A percentile compares a stretch with the other conserved stretches of the same genome.
phyloP scores from a whole-genome alignment of 2,329 filamentous ascomycete genomes.

The Blastomyces silverae region DNA sequence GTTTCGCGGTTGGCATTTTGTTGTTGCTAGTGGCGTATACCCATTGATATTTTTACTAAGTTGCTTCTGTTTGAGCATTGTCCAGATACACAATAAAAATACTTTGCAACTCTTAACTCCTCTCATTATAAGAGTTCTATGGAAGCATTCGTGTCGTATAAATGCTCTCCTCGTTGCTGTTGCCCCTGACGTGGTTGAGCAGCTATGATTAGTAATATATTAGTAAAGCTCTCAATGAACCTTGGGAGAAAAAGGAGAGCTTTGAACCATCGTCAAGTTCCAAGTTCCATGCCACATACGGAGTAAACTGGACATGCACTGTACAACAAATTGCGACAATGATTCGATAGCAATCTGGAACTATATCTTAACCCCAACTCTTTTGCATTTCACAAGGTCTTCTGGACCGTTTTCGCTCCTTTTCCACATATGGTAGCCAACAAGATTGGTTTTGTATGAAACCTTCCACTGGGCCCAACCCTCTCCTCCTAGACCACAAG shows the following conservation, averaged over 20 bases:
- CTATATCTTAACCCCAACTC: not conserved
- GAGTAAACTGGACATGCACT: not conserved
- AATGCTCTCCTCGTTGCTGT: not conserved
- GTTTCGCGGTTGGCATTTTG: not conserved
- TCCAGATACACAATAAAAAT: not conserved
- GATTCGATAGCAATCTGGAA: conserved; percentile 10
- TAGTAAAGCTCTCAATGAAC: not conserved
- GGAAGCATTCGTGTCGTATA: too few relatives aligned
- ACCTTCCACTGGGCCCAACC: not conserved
- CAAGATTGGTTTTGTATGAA: not conserved
- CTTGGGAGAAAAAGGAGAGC: not conserved
- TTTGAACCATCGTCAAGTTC: not conserved
- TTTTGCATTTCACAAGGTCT: conserved; percentile 9
- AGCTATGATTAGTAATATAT: not conserved
- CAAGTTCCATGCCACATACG: not conserved
- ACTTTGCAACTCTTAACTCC: not conserved
- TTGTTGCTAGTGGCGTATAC: not conserved
- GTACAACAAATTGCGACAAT: conserved; percentile 5
- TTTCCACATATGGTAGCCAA: conserved; percentile 11
- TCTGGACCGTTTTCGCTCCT: conserved; percentile 25
- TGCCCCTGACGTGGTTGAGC: not conserved
- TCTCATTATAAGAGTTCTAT: too few relatives aligned
- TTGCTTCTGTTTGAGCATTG: conserved; percentile 3
- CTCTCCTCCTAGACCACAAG: not conserved
- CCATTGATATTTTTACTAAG: not conserved